A percentile compares a stretch with the other conserved stretches of the same genome.
Conservation (phyloP, 192 early-diverging fungal species). For the Coemansia sp. region DNA sequence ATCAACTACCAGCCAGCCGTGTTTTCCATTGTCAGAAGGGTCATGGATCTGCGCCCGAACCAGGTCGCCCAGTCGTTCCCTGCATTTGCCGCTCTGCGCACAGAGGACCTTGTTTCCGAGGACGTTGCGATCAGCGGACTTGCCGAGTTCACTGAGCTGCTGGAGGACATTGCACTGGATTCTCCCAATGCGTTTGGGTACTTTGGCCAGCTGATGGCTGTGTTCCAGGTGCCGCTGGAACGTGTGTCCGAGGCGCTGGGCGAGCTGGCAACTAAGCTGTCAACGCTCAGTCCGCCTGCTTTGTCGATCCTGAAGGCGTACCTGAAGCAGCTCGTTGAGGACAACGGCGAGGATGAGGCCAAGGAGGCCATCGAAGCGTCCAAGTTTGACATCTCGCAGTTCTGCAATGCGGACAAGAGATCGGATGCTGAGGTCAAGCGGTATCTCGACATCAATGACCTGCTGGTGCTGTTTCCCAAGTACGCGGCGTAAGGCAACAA, state of each 20-base stretch:
- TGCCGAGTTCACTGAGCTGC: constrained; percentile 56
- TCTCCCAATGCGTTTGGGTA: constrained; percentile 66
- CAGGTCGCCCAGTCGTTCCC: constrained; percentile 57
- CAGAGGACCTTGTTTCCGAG: constrained; percentile 47
- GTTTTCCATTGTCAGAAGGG: constrained; percentile 61
- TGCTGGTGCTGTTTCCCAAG: constrained; percentile 35
- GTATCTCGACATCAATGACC: constrained; percentile 24
- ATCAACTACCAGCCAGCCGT: constrained; percentile 57
- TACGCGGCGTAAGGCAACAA: constrained; percentile 1
- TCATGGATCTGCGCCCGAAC: constrained; percentile 60
- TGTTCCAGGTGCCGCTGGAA: constrained; percentile 53
- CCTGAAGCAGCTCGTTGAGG: constrained; percentile 31
- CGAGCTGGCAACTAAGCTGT: constrained; percentile 31
- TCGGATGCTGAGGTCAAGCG: constrained; percentile 32
- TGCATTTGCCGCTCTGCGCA: constrained; percentile 53
- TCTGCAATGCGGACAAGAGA: constrained; percentile 31
- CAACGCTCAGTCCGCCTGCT: constrained; percentile 19
- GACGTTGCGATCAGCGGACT: constrained; percentile 58
- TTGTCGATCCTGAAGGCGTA: constrained; percentile 30
- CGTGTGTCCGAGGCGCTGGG: constrained; percentile 49
- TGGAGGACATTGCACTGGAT: constrained; percentile 74
- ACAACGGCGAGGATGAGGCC: constrained; percentile 26
- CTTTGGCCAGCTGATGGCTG: constrained; percentile 62
- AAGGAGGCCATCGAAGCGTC: constrained; percentile 33
- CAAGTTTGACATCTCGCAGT: constrained; percentile 43